Evolutionary conservation across 75 land plant genomes (phyloP).

Genomic region (Picea glauca): DNA sequence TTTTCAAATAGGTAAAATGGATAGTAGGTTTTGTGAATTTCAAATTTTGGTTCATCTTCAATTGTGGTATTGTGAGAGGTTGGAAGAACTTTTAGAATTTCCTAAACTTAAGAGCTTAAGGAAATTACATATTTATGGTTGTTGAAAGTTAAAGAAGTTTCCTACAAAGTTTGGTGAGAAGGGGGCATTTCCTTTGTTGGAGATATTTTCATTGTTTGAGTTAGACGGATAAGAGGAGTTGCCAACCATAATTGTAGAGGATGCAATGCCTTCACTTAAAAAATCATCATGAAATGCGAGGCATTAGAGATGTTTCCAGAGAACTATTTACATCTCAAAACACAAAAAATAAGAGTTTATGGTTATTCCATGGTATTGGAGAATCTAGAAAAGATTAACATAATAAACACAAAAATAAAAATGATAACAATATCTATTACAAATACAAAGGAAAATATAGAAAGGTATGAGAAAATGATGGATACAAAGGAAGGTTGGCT

Average conservation of each 20-base stretch:
- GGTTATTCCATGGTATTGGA: not conserved
- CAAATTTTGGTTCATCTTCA: not conserved
- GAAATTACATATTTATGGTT: not conserved
- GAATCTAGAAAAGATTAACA: not conserved
- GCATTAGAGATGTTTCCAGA: not conserved
- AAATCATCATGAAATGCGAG: not conserved
- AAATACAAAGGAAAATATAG: not conserved
- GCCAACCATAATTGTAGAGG: not conserved
- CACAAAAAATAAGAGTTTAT: not conserved
- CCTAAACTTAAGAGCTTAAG: not conserved
- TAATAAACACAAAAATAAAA: not conserved
- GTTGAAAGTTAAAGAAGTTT: not conserved
- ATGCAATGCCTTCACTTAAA: not conserved
- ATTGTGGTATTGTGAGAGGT: not conserved
- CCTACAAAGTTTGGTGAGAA: not conserved
- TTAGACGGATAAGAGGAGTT: not conserved
- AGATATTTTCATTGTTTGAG: not conserved
- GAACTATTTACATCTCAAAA: not conserved
- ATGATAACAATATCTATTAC: not conserved
- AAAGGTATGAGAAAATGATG: no score
- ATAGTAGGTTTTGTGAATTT: not conserved
- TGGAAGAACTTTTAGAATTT: not conserved
- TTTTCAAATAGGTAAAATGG: not conserved
- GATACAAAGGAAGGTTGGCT: no score
- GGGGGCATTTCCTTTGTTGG: not conserved